Conservation (phyloP, 1,284 basidiomycete genomes). For the Ceratobasidium sp. region DNA sequence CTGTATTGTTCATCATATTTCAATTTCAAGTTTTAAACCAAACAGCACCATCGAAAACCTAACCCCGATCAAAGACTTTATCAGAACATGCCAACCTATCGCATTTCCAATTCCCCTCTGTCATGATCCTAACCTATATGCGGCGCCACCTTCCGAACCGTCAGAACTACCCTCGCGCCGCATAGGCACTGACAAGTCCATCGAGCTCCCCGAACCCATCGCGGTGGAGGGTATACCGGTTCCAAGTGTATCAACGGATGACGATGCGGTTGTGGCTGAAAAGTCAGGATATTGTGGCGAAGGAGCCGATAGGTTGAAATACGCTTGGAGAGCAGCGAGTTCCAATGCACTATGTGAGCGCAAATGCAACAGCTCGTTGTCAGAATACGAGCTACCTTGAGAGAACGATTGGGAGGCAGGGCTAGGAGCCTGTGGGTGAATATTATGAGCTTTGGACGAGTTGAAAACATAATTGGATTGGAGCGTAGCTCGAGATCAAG, state of each 20-base stretch:
- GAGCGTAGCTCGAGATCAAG: background rate
- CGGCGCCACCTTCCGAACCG: background rate
- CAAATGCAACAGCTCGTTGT: background rate
- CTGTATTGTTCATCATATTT: slow-evolving; percentile 4
- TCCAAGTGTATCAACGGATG: background rate
- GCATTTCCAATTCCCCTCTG: background rate
- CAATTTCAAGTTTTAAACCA: background rate
- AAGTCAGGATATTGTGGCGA: background rate
- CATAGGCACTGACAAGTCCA: background rate
- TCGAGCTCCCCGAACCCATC: background rate
- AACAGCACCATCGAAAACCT: background rate
- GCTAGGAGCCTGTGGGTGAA: background rate
- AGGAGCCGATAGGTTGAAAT: background rate
- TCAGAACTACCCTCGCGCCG: slow-evolving; percentile 15
- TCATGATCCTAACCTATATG: background rate
- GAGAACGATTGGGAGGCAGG: background rate
- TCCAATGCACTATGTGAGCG: background rate
- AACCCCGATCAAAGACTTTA: background rate
- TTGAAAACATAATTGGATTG: background rate
- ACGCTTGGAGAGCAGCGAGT: slow-evolving; percentile 1
- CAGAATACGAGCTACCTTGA: background rate
- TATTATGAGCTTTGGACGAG: no score
- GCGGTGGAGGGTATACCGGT: background rate
- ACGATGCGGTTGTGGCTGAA: background rate
- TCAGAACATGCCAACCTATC: background rate